These are phyloP conservation scores for Coemansia sp. DNA, from an alignment of 192 early-diverging fungal species.

Conservation along the genomic window DNA sequence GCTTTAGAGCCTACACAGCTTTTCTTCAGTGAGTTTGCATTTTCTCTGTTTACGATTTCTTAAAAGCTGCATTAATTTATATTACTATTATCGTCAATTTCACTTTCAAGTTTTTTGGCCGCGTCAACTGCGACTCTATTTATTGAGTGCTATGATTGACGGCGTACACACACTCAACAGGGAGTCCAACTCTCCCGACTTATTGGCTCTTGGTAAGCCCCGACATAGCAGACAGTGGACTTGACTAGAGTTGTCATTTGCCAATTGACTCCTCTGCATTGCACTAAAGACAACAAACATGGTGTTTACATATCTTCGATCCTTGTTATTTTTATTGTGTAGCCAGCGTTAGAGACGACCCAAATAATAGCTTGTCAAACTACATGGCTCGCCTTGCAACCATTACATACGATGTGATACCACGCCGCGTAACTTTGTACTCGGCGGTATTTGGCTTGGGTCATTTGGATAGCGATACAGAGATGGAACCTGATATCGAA, in stretches of 20 bases:
- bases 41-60: too few species aligned
- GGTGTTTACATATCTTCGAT: too few species aligned
- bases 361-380: background rate
- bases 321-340: background rate
- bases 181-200: background rate
- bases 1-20: too few species aligned
- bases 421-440: background rate
- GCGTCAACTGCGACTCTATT: background rate
- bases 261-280: background rate
- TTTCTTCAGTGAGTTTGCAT: background rate
- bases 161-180: background rate
- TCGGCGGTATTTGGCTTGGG: slow-evolving; percentile 1
- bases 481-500: background rate
- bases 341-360: background rate
- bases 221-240: background rate
- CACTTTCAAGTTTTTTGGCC: background rate
- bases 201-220: background rate
- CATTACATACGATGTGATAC: background rate
- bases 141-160: background rate
- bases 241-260: background rate
- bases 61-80: too few species aligned
- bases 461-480: background rate
- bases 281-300: background rate
- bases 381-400: background rate
- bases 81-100: background rate